Percentiles rank a stretch among this genome's conserved stretches.
phyloP scores from a whole-genome alignment of 169 alveolate genomes.

The Cyclospora cayetanensis region DNA sequence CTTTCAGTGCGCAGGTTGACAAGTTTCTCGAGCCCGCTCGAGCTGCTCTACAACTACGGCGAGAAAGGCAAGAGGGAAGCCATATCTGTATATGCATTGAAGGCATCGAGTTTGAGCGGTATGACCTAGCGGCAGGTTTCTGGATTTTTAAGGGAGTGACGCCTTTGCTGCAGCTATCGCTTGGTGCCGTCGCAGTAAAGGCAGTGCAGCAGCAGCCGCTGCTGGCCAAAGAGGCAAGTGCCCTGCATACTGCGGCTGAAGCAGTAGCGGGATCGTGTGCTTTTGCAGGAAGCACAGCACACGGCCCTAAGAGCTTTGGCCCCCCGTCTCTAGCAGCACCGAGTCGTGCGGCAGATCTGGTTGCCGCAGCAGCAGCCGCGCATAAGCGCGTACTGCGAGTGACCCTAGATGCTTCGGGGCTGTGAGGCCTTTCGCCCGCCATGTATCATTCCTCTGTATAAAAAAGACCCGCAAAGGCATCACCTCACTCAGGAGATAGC shows the following conservation, averaged over 20 bases:
- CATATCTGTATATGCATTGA: neutral
- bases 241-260: neutral
- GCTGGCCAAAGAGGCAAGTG: neutral
- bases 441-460: too few relatives aligned
- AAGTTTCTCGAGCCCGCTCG: neutral
- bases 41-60: neutral
- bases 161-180: neutral
- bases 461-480: too few relatives aligned
- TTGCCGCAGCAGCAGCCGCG: conserved; percentile 7
- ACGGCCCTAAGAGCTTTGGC: too few relatives aligned
- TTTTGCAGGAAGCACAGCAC: neutral
- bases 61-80: neutral
- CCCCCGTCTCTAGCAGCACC: neutral
- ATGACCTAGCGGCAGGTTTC: neutral
- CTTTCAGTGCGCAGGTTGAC: neutral
- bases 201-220: neutral
- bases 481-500: too few relatives aligned
- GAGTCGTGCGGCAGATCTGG: neutral
- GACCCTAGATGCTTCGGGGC: neutral
- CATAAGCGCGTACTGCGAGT: neutral
- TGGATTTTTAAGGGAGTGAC: neutral
- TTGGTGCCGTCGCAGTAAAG: neutral
- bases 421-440: neutral
- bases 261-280: neutral
- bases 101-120: neutral